Conservation (phyloP, 2,329 filamentous ascomycete species). For the Pseudogymnoascus sp. region DNA sequence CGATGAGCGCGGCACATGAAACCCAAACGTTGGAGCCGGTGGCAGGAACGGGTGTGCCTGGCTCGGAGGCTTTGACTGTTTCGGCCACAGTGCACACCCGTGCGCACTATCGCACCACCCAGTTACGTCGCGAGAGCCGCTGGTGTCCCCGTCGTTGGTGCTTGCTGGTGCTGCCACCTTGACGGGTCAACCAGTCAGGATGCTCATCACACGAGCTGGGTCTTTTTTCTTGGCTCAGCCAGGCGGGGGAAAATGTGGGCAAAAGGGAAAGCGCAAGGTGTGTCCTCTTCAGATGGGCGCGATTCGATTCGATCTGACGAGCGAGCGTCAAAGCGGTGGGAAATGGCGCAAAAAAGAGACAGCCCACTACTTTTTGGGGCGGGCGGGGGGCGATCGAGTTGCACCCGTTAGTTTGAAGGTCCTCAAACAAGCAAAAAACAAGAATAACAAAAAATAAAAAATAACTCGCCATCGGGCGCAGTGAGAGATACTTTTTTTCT, state of each 20-base stretch:
- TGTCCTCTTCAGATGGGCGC: neutral
- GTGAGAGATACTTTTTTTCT: neutral
- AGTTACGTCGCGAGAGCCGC: neutral
- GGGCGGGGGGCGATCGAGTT: neutral
- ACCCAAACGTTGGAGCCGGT: neutral
- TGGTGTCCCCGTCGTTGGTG: slow-evolving; percentile 4
- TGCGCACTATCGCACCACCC: neutral
- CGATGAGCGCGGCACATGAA: slow-evolving; percentile 7
- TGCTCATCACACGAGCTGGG: neutral
- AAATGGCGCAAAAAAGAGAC: slow-evolving; percentile 2
- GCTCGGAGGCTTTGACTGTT: slow-evolving; percentile 7
- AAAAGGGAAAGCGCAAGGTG: neutral
- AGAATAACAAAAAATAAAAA: neutral
- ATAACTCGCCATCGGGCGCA: neutral
- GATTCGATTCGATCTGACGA: no score
- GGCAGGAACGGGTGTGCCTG: neutral
- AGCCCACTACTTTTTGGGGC: neutral
- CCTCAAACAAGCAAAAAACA: neutral
- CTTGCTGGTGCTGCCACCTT: slow-evolving; percentile 2
- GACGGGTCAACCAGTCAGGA: neutral
- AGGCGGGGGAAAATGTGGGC: neutral
- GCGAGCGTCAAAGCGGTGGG: neutral
- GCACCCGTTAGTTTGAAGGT: neutral
- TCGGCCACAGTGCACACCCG: neutral
- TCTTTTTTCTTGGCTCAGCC: neutral